phyloP scores from a whole-genome alignment of 768 basidiomycete genomes.

The Trametes gibbosa region DNA sequence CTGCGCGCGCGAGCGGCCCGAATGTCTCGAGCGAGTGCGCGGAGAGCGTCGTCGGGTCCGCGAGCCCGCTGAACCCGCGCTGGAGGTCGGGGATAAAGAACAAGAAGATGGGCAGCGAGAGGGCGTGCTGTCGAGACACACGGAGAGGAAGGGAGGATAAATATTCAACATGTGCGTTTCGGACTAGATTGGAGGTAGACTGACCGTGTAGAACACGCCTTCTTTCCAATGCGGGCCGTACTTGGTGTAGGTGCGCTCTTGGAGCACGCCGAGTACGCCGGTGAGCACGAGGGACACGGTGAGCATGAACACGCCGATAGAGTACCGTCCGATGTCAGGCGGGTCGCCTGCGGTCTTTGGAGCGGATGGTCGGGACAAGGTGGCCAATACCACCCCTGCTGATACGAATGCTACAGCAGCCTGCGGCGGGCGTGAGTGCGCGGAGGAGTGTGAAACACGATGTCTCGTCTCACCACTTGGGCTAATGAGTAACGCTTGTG shows the following conservation, averaged over 20 bases:
- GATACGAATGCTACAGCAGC: slow-evolving; percentile 66
- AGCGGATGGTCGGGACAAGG: slow-evolving; percentile 54
- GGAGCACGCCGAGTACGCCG: slow-evolving; percentile 66
- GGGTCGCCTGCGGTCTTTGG: slow-evolving; percentile 24
- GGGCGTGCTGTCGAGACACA: slow-evolving; percentile 53
- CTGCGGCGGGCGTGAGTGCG: slow-evolving; percentile 33
- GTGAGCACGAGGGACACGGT: slow-evolving; percentile 63
- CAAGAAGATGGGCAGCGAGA: slow-evolving; percentile 76
- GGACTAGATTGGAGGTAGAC: slow-evolving; percentile 9
- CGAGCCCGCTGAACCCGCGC: slow-evolving; percentile 51
- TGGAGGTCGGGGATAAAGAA: slow-evolving; percentile 57
- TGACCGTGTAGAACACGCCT: slow-evolving; percentile 79
- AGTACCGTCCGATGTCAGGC: slow-evolving; percentile 39
- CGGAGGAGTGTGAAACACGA: not conserved
- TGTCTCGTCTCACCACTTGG: slow-evolving; percentile 50
- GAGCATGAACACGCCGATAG: slow-evolving; percentile 68
- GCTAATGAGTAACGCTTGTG: slow-evolving; percentile 54
- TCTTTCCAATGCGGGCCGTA: slow-evolving; percentile 84
- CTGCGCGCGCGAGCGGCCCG: slow-evolving; percentile 24
- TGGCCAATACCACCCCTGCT: slow-evolving; percentile 67
- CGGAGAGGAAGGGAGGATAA: not conserved
- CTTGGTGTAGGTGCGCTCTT: slow-evolving; percentile 70
- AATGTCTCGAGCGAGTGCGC: not conserved
- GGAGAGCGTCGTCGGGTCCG: slow-evolving; percentile 28
- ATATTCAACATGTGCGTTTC: not conserved